Conservation (phyloP, 129 eudicot genomes). For the Logfia minima region DNA sequence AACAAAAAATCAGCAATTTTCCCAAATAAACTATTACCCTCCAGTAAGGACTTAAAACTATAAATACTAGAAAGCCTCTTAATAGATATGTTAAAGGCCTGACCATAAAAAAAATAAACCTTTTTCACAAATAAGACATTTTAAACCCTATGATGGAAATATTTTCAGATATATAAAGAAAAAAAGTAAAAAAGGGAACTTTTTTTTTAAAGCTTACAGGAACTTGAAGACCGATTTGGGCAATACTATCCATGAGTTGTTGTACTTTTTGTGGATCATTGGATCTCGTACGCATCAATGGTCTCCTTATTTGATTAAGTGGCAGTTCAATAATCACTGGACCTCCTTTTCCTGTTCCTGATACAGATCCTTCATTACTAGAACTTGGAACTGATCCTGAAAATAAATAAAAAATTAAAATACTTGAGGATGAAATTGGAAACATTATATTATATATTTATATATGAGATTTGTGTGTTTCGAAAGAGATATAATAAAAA, state of each 20-base stretch:
- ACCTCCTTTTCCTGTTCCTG: constrained; percentile 53
- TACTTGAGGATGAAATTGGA: constrained; percentile 10
- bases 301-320: constrained; percentile 78
- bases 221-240: constrained; percentile 94
- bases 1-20: background rate
- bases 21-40: background rate
- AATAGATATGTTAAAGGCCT: background rate
- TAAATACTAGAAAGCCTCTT: background rate
- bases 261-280: constrained; percentile 81
- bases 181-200: background rate
- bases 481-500: constrained; percentile 19
- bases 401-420: background rate
- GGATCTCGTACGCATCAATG: constrained; percentile 88
- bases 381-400: constrained; percentile 61
- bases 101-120: background rate
- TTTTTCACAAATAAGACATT: background rate
- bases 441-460: too few species aligned
- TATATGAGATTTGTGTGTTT: constrained; percentile 4
- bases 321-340: constrained; percentile 79
- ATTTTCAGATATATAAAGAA: background rate
- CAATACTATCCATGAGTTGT: constrained; percentile 90
- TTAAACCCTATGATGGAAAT: background rate
- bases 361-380: constrained; percentile 28
- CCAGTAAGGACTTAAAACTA: background rate
- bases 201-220: constrained; percentile 46